A percentile compares a stretch with the other conserved stretches of the same genome.
Conservation (phyloP, 257 asterid species). For the Plantago elongata region DNA sequence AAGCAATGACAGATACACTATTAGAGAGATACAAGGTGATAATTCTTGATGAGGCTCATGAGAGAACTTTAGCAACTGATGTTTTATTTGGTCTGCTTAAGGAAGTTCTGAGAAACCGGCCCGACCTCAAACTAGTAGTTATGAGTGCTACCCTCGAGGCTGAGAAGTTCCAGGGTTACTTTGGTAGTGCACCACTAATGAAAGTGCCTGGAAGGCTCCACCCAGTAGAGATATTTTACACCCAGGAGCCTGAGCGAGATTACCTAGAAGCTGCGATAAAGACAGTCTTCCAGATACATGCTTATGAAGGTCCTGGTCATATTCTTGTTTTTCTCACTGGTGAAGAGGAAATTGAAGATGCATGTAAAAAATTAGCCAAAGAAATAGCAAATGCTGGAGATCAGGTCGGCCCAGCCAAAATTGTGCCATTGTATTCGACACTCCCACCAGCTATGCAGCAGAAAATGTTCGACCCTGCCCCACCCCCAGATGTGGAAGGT, state of each 20-base stretch:
- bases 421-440: conserved; percentile 84
- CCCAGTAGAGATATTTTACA: conserved; percentile 84
- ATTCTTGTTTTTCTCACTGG: conserved; percentile 93
- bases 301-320: conserved; percentile 78
- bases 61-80: conserved; percentile 97
- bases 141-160: conserved; percentile 99
- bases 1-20: conserved; percentile 91
- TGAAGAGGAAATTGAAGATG: conserved; percentile 98
- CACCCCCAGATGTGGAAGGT: conserved; percentile 78
- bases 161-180: conserved; percentile 89
- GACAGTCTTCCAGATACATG: conserved; percentile 87
- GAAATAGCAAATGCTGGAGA: conserved; percentile 76
- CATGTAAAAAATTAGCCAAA: conserved; percentile 69
- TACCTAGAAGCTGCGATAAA: conserved; percentile 89
- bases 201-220: conserved; percentile 95
- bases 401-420: conserved; percentile 78
- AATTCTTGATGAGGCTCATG: conserved; percentile 96
- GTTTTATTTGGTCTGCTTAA: conserved; percentile 90
- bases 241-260: conserved; percentile 87
- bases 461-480: conserved; percentile 89
- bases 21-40: conserved; percentile 86
- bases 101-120: conserved; percentile 72
- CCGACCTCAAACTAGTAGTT: conserved; percentile 82
- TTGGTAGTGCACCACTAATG: conserved; percentile 81
- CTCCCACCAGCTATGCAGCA: conserved; percentile 99